phyloP scores from a whole-genome alignment of 108 stramenopile species.

The Cylindrotheca closterium region DNA sequence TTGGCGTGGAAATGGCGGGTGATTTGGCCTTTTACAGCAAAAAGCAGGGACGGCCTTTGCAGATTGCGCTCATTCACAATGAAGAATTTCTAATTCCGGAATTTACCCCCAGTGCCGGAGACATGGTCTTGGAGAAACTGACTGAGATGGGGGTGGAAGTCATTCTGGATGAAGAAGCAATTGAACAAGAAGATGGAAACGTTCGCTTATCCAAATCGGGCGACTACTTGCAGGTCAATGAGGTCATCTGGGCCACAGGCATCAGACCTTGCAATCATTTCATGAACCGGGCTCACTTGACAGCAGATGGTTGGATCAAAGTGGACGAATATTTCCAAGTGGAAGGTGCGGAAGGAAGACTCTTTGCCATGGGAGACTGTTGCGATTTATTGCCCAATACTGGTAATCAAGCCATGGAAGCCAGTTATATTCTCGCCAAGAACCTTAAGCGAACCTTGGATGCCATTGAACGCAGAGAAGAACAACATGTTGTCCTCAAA shows the following conservation, averaged over 20 bases:
- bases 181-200: slow-evolving; percentile 8
- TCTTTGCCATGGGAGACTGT: slow-evolving; percentile 39
- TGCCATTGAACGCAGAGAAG: slow-evolving; percentile 5
- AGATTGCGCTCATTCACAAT: slow-evolving; percentile 20
- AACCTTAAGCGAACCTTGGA: slow-evolving; percentile 22
- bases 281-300: slow-evolving; percentile 18
- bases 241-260: slow-evolving; percentile 28
- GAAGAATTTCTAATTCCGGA: slow-evolving; percentile 9
- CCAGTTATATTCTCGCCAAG: slow-evolving; percentile 12
- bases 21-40: slow-evolving; percentile 28
- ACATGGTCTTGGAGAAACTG: slow-evolving; percentile 19
- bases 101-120: slow-evolving; percentile 10
- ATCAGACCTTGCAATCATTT: slow-evolving; percentile 23
- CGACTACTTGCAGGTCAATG: slow-evolving; percentile 14
- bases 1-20: slow-evolving; percentile 31
- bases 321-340: slow-evolving; percentile 35
- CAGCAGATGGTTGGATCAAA: slow-evolving; percentile 21
- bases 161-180: slow-evolving; percentile 22
- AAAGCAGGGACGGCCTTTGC: neutral
- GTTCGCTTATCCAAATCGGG: slow-evolving; percentile 6
- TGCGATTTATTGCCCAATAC: slow-evolving; percentile 25
- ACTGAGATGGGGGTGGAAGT: slow-evolving; percentile 22
- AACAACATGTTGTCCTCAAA: slow-evolving; percentile 10
- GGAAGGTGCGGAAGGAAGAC: slow-evolving; percentile 11
- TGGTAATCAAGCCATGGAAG: slow-evolving; percentile 5